These are phyloP conservation scores for Elymus sibiricus DNA, from an alignment of 176 grass and related monocot species.

Conservation along the genomic window DNA sequence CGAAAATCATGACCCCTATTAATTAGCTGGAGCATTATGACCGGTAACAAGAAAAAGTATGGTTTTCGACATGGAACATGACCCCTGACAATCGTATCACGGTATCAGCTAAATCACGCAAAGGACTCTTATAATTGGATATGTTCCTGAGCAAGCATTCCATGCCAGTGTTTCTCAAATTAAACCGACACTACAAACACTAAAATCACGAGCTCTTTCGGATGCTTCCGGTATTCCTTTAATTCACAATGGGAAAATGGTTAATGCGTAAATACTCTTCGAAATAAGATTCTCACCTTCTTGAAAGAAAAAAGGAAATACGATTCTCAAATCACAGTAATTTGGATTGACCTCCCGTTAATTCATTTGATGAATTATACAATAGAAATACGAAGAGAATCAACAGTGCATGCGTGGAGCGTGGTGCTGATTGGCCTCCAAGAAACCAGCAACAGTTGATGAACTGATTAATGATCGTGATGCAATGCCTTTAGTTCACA, in stretches of 20 bases:
- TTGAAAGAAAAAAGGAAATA: too few relatives aligned
- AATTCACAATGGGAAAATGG: too few relatives aligned
- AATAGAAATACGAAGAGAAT: neutral
- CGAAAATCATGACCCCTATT: neutral
- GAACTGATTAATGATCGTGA: neutral
- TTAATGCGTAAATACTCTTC: too few relatives aligned
- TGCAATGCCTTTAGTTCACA: conserved; percentile 22
- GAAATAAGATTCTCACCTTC: neutral
- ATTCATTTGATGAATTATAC: neutral
- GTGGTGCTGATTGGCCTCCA: conserved; percentile 35
- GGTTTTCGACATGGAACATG: neutral
- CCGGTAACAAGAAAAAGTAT: neutral
- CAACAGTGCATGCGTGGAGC: too few relatives aligned
- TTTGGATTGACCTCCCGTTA: neutral
- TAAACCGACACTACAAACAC: neutral
- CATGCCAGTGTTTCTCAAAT: neutral
- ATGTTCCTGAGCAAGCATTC: neutral
- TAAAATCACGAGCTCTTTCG: too few relatives aligned
- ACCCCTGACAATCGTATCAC: neutral
- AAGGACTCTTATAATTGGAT: neutral
- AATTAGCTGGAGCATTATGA: neutral
- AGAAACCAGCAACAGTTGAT: conserved; percentile 1
- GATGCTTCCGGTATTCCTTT: too few relatives aligned
- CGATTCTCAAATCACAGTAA: neutral
- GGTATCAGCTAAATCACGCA: neutral